Percentiles rank a stretch among this genome's conserved stretches.
These are phyloP conservation scores for Eremothecium cymbalariae DNA, from an alignment of 1,139 yeast species.

Conservation along the genomic window DNA sequence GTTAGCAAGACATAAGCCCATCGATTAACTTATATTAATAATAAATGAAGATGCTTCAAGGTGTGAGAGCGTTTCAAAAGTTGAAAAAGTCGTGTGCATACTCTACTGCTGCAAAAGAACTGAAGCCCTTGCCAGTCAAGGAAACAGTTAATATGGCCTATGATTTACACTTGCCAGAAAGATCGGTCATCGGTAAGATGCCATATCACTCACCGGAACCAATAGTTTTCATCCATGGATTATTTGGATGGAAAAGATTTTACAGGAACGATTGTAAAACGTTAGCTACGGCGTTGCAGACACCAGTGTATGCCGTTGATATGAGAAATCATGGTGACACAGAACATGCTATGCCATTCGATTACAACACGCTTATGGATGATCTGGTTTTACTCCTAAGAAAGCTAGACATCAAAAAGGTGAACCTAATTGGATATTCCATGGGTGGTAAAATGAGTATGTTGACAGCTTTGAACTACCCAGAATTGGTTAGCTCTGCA, in stretches of 20 bases:
- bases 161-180: constrained; percentile 24
- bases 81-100: too few species aligned
- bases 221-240: constrained; percentile 42
- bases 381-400: constrained; percentile 37
- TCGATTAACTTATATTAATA: too few species aligned
- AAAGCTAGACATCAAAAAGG: constrained; percentile 27
- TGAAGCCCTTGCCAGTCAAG: constrained; percentile 27
- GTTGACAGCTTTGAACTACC: constrained; percentile 37
- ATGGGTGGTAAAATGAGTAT: constrained; percentile 50
- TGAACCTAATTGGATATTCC: constrained; percentile 43
- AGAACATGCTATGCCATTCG: constrained; percentile 39
- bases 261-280: constrained; percentile 36
- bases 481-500: constrained; percentile 36
- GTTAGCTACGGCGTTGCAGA: constrained; percentile 31
- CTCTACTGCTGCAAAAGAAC: too few species aligned
- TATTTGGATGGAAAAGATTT: constrained; percentile 41
- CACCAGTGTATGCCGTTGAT: constrained; percentile 39
- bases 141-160: constrained; percentile 24
- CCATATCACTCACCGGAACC: constrained; percentile 29
- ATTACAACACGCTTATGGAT: constrained; percentile 36
- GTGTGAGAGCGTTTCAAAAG: too few species aligned
- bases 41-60: too few species aligned
- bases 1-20: too few species aligned
- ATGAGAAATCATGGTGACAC: constrained; percentile 45
- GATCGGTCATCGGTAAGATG: constrained; percentile 17